A percentile compares a stretch with the other conserved stretches of the same genome.
Evolutionary conservation across 2,329 filamentous ascomycete genomes (phyloP).

Genomic region (Escovopsis weberi): DNA sequence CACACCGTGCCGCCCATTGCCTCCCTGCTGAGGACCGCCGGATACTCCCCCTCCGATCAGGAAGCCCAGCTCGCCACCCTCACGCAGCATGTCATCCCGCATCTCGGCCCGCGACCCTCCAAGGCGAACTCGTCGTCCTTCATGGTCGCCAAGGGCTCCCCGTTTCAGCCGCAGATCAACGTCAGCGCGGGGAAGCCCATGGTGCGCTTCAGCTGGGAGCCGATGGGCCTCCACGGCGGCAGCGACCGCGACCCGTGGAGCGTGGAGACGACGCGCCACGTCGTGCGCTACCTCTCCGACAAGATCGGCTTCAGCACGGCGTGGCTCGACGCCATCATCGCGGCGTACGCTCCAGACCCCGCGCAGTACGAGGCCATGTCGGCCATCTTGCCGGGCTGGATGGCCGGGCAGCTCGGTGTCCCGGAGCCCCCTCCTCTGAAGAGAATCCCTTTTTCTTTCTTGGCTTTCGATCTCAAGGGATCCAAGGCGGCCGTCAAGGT

Average conservation of each 20-base stretch:
- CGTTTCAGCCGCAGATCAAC: conserved; percentile 6
- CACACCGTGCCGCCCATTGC: conserved; percentile 1
- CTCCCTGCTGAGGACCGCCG: conserved; percentile 4
- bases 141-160: conserved; percentile 4
- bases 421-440: background rate
- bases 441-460: conserved; percentile 4
- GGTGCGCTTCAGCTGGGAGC: conserved; percentile 7
- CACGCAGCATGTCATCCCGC: conserved; percentile 3
- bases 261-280: conserved; percentile 3
- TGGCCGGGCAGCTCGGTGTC: background rate
- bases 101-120: conserved; percentile 6
- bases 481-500: conserved; percentile 3
- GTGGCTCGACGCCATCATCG: conserved; percentile 4
- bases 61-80: conserved; percentile 4
- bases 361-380: background rate
- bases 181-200: background rate
- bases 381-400: conserved; percentile 2
- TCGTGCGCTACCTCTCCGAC: background rate
- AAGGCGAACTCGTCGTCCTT: conserved; percentile 2
- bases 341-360: conserved; percentile 1
- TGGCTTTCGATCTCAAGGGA: conserved; percentile 6
- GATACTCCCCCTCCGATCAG: conserved; percentile 4
- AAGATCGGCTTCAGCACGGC: conserved; percentile 2
- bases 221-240: conserved; percentile 3
- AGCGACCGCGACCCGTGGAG: conserved; percentile 5